Evolutionary conservation across 306 rosid species (phyloP).

Genomic region (Neltuma alba): DNA sequence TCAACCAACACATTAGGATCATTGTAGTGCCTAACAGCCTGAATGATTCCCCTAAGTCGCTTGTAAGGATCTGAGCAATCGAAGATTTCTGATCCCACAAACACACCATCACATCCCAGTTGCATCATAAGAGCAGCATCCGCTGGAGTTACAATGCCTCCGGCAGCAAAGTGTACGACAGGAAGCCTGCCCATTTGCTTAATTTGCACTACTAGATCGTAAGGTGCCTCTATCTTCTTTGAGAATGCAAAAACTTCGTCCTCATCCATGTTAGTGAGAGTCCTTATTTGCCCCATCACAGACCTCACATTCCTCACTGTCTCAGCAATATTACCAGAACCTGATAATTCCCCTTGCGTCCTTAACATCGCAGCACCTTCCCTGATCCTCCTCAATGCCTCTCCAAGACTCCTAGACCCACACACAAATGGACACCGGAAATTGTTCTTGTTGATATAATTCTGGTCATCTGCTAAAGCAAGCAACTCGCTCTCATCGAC

Average conservation of each 20-base stretch:
- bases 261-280: constrained; percentile 67
- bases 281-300: constrained; percentile 61
- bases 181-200: constrained; percentile 73
- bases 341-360: constrained; percentile 59
- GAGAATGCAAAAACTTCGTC: constrained; percentile 75
- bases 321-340: constrained; percentile 49
- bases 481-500: constrained; percentile 72
- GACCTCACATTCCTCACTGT: constrained; percentile 55
- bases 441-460: constrained; percentile 68
- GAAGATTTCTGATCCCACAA: constrained; percentile 62
- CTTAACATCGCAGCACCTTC: constrained; percentile 74
- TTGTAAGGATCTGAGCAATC: constrained; percentile 51
- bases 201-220: constrained; percentile 67
- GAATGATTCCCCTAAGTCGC: constrained; percentile 61
- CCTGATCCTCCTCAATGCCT: constrained; percentile 63
- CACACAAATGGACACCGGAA: constrained; percentile 61
- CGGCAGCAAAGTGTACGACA: constrained; percentile 65
- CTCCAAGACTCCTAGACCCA: constrained; percentile 64
- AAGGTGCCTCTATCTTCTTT: constrained; percentile 68
- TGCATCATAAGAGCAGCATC: constrained; percentile 88
- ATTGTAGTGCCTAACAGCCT: constrained; percentile 63
- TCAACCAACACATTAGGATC: constrained; percentile 63
- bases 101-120: constrained; percentile 78
- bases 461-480: constrained; percentile 57
- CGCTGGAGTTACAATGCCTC: constrained; percentile 84